Conservation (phyloP, 139 green algal species). For the Mychonastes homosphaera region DNA sequence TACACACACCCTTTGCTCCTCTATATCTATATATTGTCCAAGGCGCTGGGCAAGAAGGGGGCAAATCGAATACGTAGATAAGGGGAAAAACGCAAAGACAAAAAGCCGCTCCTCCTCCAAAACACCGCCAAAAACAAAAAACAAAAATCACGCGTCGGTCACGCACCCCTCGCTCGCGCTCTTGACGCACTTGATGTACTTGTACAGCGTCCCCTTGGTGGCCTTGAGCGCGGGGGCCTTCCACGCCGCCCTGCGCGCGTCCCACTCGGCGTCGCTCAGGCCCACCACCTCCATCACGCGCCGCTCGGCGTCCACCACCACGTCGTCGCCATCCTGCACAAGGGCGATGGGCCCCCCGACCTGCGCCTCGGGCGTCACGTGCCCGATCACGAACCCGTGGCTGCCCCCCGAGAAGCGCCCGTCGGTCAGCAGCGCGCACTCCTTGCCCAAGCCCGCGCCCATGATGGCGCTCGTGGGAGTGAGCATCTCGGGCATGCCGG, state of each 20-base stretch:
- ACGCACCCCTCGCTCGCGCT: slow-evolving; percentile 81
- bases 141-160: slow-evolving; percentile 84
- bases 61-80: no score
- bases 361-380: slow-evolving; percentile 91
- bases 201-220: slow-evolving; percentile 84
- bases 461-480: slow-evolving; percentile 95
- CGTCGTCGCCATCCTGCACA: slow-evolving; percentile 81
- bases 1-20: no score
- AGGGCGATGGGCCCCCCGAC: slow-evolving; percentile 84
- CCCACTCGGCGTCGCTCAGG: slow-evolving; percentile 62
- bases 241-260: slow-evolving; percentile 52
- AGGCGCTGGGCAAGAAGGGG: no score
- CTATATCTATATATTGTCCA: no score
- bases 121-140: no score
- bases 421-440: slow-evolving; percentile 86
- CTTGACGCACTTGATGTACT: slow-evolving; percentile 92
- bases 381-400: slow-evolving; percentile 96
- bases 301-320: slow-evolving; percentile 78
- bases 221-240: slow-evolving; percentile 69
- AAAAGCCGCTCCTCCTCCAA: no score
- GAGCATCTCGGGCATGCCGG: slow-evolving; percentile 98
- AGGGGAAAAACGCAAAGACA: no score
- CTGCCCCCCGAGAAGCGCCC: slow-evolving; percentile 91
- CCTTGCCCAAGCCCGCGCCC: slow-evolving; percentile 89
- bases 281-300: slow-evolving; percentile 67